Percentiles rank a stretch among this genome's conserved stretches.
These are phyloP conservation scores for Volutella citrinella DNA, from an alignment of 2,329 filamentous ascomycete species.

Conservation along the genomic window DNA sequence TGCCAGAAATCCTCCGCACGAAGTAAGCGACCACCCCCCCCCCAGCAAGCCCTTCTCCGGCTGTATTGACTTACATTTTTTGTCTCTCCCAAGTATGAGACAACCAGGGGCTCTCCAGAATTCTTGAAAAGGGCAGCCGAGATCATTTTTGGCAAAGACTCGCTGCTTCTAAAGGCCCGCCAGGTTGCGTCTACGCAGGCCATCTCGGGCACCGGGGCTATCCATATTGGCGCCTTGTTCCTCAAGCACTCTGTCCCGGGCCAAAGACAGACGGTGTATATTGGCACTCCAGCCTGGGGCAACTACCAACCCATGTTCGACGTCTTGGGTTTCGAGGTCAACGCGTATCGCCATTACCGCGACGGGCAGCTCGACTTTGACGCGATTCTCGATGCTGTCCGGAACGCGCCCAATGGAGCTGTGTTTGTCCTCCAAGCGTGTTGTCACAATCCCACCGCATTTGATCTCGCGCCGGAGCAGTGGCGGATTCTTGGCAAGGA, in stretches of 20 bases:
- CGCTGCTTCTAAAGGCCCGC: constrained; percentile 2
- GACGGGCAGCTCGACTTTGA: constrained; percentile 25
- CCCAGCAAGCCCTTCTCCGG: too few relatives aligned
- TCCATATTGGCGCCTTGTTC: constrained; percentile 33
- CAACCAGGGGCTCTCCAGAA: constrained; percentile 29
- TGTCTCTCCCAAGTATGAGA: too few relatives aligned
- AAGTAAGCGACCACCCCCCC: constrained; percentile 13
- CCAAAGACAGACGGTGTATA: constrained; percentile 27
- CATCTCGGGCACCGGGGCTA: constrained; percentile 36
- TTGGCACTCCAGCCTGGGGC: constrained; percentile 27
- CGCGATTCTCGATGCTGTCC: constrained; percentile 18
- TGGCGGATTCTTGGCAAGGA: constrained; percentile 26
- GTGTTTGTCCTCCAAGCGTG: constrained; percentile 35
- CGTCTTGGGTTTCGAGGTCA: constrained; percentile 25
- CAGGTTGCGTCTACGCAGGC: constrained; percentile 33
- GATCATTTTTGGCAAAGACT: constrained; percentile 28
- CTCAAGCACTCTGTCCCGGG: constrained; percentile 17
- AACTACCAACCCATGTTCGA: constrained; percentile 32
- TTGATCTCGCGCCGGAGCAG: constrained; percentile 28
- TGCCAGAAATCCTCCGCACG: constrained; percentile 20
- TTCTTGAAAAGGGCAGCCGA: constrained; percentile 29
- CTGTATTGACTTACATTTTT: too few relatives aligned
- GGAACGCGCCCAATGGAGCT: constrained; percentile 26
- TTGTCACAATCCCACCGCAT: constrained; percentile 36
- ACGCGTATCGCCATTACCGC: constrained; percentile 30